Evolutionary conservation across 768 basidiomycete genomes (phyloP).

Genomic region (Trametes elegans): DNA sequence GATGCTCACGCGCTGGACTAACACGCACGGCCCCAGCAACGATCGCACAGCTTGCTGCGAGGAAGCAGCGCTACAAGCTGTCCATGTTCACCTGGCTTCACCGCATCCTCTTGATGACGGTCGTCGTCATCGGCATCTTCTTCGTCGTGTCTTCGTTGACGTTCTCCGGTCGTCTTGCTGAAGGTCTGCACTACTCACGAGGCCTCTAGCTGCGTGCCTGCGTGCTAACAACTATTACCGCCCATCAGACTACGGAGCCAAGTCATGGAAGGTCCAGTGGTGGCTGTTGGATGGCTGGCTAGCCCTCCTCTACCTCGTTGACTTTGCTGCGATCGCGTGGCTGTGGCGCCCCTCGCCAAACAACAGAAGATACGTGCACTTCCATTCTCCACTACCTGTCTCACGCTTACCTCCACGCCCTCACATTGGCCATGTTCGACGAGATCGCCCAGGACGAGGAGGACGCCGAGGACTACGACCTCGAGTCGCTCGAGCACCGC

Average conservation of each 20-base stretch:
- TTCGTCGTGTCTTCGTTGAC: conserved; percentile 91
- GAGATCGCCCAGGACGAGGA: conserved; percentile 94
- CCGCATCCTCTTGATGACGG: conserved; percentile 78
- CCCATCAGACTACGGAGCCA: conserved; percentile 82
- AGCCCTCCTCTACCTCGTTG: conserved; percentile 79
- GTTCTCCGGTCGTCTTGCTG: conserved; percentile 87
- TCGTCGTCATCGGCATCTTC: conserved; percentile 80
- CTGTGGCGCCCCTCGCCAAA: conserved; percentile 92
- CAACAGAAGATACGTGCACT: conserved; percentile 73
- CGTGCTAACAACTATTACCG: no score
- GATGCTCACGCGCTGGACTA: not conserved
- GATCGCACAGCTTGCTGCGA: conserved; percentile 77
- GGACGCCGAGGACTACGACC: conserved; percentile 90
- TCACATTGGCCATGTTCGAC: conserved; percentile 90
- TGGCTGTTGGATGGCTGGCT: conserved; percentile 97
- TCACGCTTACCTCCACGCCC: conserved; percentile 30
- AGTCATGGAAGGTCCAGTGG: conserved; percentile 90
- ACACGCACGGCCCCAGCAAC: conserved; percentile 52
- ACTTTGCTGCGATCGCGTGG: conserved; percentile 80
- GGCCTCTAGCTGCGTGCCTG: no score
- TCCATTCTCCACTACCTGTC: not conserved
- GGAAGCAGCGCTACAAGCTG: conserved; percentile 85
- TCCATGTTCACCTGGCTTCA: conserved; percentile 88
- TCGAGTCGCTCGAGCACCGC: conserved; percentile 68
- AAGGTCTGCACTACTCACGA: no score